These are phyloP conservation scores for Candida freyschussii DNA, from an alignment of 1,139 yeast species.

Conservation along the genomic window DNA sequence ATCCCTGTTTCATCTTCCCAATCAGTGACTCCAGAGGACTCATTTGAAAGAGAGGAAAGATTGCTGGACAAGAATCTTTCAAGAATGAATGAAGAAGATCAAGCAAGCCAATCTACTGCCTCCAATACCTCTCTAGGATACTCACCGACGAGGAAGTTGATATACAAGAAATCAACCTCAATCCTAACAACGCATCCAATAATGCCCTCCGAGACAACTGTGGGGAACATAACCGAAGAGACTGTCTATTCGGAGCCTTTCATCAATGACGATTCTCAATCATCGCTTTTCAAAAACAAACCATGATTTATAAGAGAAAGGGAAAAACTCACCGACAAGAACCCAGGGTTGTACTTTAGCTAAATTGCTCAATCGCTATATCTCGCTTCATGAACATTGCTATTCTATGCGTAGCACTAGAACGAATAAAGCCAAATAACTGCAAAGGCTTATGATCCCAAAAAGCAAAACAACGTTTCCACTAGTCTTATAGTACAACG, in stretches of 20 bases:
- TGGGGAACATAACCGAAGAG: conserved; percentile 22
- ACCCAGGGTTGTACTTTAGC: too few species aligned
- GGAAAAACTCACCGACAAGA: too few species aligned
- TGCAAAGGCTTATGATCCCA: conserved; percentile 13
- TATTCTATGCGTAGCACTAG: conserved; percentile 15
- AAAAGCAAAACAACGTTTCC: conserved; percentile 21
- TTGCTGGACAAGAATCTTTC: conserved; percentile 13
- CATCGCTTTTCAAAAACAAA: too few species aligned
- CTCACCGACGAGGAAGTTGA: conserved; percentile 19
- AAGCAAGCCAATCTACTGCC: conserved; percentile 5
- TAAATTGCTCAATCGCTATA: too few species aligned
- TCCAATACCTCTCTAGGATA: conserved; percentile 4
- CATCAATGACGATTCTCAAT: conserved; percentile 11
- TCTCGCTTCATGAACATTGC: not conserved
- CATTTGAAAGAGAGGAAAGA: conserved; percentile 21
- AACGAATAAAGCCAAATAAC: conserved; percentile 16
- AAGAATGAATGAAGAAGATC: conserved; percentile 7
- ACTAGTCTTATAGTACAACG: conserved; percentile 20
- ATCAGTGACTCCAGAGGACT: conserved; percentile 17
- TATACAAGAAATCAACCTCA: conserved; percentile 17
- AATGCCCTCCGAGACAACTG: conserved; percentile 12
- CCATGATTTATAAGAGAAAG: too few species aligned
- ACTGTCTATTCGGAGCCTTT: conserved; percentile 22
- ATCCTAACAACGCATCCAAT: conserved; percentile 14
- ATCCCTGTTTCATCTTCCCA: conserved; percentile 3